A percentile compares a stretch with the other conserved stretches of the same genome.
phyloP scores from a whole-genome alignment of 2,329 filamentous ascomycete species.

The Delphinella strobiligena region DNA sequence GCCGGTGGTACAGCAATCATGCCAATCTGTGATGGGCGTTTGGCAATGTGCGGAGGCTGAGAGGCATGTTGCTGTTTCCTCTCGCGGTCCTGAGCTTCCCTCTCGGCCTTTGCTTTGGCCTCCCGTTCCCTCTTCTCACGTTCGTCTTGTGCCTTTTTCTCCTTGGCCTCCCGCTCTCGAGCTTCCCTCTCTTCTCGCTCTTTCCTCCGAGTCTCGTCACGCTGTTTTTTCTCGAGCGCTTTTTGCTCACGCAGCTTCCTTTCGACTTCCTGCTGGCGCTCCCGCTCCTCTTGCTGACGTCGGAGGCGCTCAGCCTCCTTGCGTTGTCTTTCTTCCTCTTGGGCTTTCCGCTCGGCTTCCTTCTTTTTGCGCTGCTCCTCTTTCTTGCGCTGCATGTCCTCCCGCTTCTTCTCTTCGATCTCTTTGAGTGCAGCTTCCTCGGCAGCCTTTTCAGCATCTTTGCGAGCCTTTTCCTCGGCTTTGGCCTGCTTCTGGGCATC shows the following conservation, averaged over 20 bases:
- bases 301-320: conserved; percentile 79
- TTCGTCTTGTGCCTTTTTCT: conserved; percentile 49
- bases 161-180: conserved; percentile 64
- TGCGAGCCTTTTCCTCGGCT: conserved; percentile 81
- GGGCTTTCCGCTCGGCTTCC: conserved; percentile 79
- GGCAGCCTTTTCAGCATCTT: conserved; percentile 78
- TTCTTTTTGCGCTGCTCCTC: conserved; percentile 89
- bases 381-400: conserved; percentile 68
- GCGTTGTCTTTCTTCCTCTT: conserved; percentile 73
- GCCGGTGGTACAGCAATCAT: conserved; percentile 43
- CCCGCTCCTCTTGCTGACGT: conserved; percentile 70
- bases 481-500: conserved; percentile 75
- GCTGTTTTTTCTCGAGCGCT: conserved; percentile 68
- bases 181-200: conserved; percentile 50
- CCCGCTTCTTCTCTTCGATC: conserved; percentile 63
- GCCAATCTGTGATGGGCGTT: conserved; percentile 48
- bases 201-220: conserved; percentile 62
- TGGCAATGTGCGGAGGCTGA: conserved; percentile 28
- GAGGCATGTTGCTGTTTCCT: conserved; percentile 29
- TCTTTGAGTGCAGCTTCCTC: conserved; percentile 69
- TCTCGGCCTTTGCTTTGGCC: conserved; percentile 33
- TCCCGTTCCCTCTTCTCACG: conserved; percentile 52
- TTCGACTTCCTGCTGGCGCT: conserved; percentile 74
- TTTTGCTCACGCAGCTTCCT: conserved; percentile 70
- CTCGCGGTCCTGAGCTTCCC: conserved; percentile 24